These are phyloP conservation scores for Suillus subaureus DNA, from an alignment of 768 basidiomycete genomes.

Conservation along the genomic window DNA sequence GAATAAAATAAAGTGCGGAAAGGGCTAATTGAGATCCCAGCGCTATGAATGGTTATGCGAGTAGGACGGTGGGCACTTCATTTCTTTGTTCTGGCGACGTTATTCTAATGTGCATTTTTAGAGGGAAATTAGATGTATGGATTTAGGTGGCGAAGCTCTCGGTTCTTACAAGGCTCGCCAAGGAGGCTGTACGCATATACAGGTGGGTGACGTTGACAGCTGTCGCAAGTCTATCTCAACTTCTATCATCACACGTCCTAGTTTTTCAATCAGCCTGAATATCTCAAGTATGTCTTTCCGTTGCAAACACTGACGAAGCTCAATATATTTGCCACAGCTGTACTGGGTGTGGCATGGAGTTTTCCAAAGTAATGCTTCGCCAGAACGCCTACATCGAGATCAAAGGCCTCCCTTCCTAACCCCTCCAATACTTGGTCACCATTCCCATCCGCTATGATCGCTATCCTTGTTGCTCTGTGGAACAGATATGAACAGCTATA, in stretches of 20 bases:
- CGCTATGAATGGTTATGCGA: conserved; percentile 33
- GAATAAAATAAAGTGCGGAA: conserved; percentile 8
- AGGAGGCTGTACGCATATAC: conserved; percentile 44
- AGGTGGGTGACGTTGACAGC: conserved; percentile 27
- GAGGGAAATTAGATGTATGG: conserved; percentile 48
- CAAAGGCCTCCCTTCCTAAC: conserved; percentile 38
- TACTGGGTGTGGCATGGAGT: conserved; percentile 41
- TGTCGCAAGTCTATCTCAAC: conserved; percentile 10
- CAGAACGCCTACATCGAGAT: conserved; percentile 46
- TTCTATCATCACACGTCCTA: conserved; percentile 14
- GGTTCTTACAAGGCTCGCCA: conserved; percentile 43
- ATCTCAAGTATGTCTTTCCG: conserved; percentile 37
- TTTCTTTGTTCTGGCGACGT: background rate
- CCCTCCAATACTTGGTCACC: conserved; percentile 1
- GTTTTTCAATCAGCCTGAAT: conserved; percentile 43
- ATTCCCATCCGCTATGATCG: background rate
- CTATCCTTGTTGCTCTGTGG: conserved; percentile 6
- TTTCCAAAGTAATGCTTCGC: conserved; percentile 41
- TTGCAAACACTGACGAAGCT: background rate
- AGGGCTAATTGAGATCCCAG: conserved; percentile 27
- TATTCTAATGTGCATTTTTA: conserved; percentile 20
- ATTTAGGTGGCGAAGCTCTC: conserved; percentile 41
- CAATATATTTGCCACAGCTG: conserved; percentile 29
- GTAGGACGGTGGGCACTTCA: conserved; percentile 32
- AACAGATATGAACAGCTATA: conserved; percentile 13